Conservation (phyloP, 371 early-diverging fungal genomes). For the Zychaea mexicana region DNA sequence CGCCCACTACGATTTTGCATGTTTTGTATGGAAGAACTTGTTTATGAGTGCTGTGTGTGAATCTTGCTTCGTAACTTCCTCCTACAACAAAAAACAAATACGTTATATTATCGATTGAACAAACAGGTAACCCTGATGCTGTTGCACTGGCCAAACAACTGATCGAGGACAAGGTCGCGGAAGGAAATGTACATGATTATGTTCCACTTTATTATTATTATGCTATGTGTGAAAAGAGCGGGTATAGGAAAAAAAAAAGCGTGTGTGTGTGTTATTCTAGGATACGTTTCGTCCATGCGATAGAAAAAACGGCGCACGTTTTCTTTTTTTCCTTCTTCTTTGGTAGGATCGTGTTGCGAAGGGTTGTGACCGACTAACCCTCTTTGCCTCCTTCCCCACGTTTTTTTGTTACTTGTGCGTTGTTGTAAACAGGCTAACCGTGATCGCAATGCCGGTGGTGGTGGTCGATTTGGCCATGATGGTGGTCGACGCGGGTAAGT, state of each 20-base stretch:
- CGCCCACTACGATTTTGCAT: no score
- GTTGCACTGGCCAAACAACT: constrained; percentile 59
- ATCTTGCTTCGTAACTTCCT: not conserved
- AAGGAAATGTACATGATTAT: constrained; percentile 39
- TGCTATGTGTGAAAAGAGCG: not conserved
- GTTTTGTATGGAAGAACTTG: constrained; percentile 30
- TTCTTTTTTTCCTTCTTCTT: not conserved
- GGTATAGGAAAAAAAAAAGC: constrained; percentile 8
- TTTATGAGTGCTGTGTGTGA: constrained; percentile 17
- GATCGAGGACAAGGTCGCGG: constrained; percentile 60
- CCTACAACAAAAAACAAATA: constrained; percentile 21
- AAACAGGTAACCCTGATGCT: constrained; percentile 50
- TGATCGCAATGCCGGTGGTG: constrained; percentile 10
- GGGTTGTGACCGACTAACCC: constrained; percentile 7
- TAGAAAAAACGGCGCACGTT: constrained; percentile 2
- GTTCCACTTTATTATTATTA: constrained; percentile 17
- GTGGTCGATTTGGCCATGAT: constrained; percentile 30
- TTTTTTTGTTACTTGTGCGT: not conserved
- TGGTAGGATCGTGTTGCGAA: constrained; percentile 1
- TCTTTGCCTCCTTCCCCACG: constrained; percentile 1
- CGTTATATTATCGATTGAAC: not conserved
- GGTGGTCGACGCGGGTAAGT: constrained; percentile 38
- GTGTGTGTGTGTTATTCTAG: not conserved
- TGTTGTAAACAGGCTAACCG: constrained; percentile 28
- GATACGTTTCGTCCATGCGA: no score